phyloP scores from a whole-genome alignment of 2,329 filamentous ascomycete genomes.

The Cercospora berteroae region DNA sequence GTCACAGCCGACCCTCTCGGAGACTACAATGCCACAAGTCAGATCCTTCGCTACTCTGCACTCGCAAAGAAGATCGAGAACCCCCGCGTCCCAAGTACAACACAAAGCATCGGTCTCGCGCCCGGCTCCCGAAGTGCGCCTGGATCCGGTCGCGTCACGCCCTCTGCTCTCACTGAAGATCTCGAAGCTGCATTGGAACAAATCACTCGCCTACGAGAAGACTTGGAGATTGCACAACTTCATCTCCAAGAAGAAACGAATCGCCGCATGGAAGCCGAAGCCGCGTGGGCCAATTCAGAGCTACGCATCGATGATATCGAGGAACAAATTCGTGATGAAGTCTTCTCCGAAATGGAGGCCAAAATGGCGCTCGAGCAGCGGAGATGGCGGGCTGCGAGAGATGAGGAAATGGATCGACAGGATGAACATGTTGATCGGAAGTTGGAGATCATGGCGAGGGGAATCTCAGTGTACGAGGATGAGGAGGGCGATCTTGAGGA shows the following conservation, averaged over 20 bases:
- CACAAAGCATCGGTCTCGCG: constrained; percentile 60
- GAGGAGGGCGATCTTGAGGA: constrained; percentile 21
- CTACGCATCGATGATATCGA: constrained; percentile 71
- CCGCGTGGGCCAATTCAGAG: constrained; percentile 65
- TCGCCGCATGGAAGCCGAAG: constrained; percentile 68
- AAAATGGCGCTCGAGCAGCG: constrained; percentile 71
- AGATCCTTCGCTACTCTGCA: constrained; percentile 91
- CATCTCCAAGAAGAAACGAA: constrained; percentile 70
- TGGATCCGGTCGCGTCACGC: constrained; percentile 42
- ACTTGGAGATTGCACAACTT: constrained; percentile 71
- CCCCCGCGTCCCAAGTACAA: constrained; percentile 79
- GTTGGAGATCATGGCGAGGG: constrained; percentile 67
- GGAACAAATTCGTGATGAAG: constrained; percentile 82
- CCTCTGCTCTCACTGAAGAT: constrained; percentile 57
- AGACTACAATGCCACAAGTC: constrained; percentile 94
- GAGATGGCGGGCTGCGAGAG: constrained; percentile 76
- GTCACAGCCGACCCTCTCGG: constrained; percentile 90
- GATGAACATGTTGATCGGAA: constrained; percentile 89
- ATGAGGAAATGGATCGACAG: constrained; percentile 71
- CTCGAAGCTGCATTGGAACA: constrained; percentile 80
- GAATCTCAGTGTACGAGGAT: constrained; percentile 49
- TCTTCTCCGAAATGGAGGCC: constrained; percentile 79
- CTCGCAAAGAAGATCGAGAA: constrained; percentile 91
- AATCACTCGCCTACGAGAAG: constrained; percentile 72
- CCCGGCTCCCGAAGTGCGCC: constrained; percentile 19